phyloP scores from a whole-genome alignment of 1,284 basidiomycete species.

The Hortiboletus rubellus region DNA sequence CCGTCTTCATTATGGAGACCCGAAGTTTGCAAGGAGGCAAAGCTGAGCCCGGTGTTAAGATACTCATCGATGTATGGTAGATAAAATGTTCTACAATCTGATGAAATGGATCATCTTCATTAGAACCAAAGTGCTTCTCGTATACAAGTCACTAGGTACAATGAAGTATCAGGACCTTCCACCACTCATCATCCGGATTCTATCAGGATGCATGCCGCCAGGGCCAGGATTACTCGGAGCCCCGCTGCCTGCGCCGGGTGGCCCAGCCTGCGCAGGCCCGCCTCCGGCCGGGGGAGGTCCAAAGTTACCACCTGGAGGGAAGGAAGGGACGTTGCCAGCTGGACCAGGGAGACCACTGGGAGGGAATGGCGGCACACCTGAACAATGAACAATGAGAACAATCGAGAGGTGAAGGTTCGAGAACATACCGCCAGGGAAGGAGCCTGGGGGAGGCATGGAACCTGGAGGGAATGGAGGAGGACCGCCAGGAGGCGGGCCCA shows the following conservation, averaged over 20 bases:
- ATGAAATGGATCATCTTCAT: background rate
- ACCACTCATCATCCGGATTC: conserved; percentile 77
- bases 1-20: conserved; percentile 20
- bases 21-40: background rate
- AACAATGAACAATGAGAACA: conserved; percentile 1
- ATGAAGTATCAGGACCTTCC: conserved; percentile 12
- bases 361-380: conserved; percentile 61
- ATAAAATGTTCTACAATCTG: background rate
- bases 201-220: conserved; percentile 81
- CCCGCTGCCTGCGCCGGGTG: conserved; percentile 20
- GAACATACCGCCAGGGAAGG: conserved; percentile 43
- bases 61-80: background rate
- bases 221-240: conserved; percentile 39
- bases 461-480: conserved; percentile 41
- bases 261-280: conserved; percentile 34
- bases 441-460: conserved; percentile 39
- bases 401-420: background rate
- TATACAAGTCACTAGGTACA: background rate
- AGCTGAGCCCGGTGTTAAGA: background rate
- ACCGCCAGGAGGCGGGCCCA: conserved; percentile 56
- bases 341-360: conserved; percentile 47
- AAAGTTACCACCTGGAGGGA: conserved; percentile 47
- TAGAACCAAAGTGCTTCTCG: background rate
- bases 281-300: conserved; percentile 34
- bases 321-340: conserved; percentile 42